These are phyloP conservation scores for Penicillium sp. DNA, from an alignment of 2,329 filamentous ascomycete species.

Conservation along the genomic window DNA sequence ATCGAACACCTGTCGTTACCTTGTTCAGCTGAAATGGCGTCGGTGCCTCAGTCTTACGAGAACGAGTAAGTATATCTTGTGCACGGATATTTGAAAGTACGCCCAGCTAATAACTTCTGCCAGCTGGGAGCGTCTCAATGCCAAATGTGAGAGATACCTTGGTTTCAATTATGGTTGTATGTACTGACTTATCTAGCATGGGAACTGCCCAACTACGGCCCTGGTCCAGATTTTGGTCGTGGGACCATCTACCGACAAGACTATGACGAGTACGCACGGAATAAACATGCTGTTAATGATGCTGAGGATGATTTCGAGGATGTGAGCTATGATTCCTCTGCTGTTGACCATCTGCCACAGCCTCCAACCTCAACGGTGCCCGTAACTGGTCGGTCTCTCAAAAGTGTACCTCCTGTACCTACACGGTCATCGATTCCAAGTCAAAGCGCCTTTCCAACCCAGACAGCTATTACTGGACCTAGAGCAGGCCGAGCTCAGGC, in stretches of 20 bases:
- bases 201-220: slow-evolving; percentile 5
- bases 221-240: not conserved
- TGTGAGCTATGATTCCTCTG: not conserved
- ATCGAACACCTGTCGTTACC: not conserved
- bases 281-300: not conserved
- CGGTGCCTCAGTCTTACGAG: not conserved
- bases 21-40: not conserved
- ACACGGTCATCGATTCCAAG: not conserved
- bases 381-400: not conserved
- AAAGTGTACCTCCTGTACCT: not conserved
- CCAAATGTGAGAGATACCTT: not conserved
- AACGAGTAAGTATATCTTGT: not conserved
- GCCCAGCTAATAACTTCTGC: not conserved
- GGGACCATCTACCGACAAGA: not conserved
- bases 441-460: not conserved
- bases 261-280: not conserved
- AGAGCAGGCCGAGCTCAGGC: not conserved
- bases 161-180: not conserved
- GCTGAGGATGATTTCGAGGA: not conserved
- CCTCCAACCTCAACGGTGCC: not conserved
- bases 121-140: slow-evolving; percentile 3
- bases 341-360: not conserved
- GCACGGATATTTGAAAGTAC: not conserved
- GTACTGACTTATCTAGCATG: slow-evolving; percentile 1
- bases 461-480: not conserved